Evolutionary conservation across 805 yeast species (phyloP), one percentile per base, ranked within the genome.

Genomic region (Wickerhamomyces ciferrii): DNA sequence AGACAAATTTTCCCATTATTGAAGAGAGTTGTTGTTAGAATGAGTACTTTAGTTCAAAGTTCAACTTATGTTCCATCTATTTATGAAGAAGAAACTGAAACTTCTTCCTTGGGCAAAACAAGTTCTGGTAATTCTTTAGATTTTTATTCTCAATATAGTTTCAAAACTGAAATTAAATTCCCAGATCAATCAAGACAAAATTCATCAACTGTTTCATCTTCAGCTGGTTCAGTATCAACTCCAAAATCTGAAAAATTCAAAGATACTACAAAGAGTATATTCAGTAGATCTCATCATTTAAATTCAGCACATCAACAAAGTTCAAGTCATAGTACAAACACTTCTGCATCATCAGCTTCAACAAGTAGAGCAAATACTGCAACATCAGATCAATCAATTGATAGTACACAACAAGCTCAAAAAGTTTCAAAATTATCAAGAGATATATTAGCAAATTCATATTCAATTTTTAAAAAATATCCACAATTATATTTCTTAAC

Each of bases 401-500:
- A 48, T 29, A 54, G 51, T 13, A 20, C 46, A 1, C 48, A 50
- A 14, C 27, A 43, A 5, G 50, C 25, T 18, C 20, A 34, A 9
- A 50, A 46, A 37, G 20, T 41, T 14, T 52, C 56, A n/a, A 42
- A 43, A 13, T 27, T 51, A 4, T 54, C 63, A 4, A 53, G 63
- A 39, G 59, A 53, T 13, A 52, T 65, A 7, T 44, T 69, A 24
- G 51, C 56, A 4, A 67, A 65, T 45, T 52, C 66, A 8, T 48
- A 66, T 21, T 54, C 51, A n/a, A 53, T 65, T 4, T 69, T 63
- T 48, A 59, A 55, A 25, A 60, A 58, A 18, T 61, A 51, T 39
- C 73, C 74, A 31, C 67, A 63, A 43, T 47, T 63, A 23, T 67
- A 65, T 49, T 62, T 60, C 41, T 36, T 39, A 8, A n/a, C 44